A percentile compares a stretch with the other conserved stretches of the same genome.
Conservation (phyloP, 352 stramenopile species). For the Phytophthora sp. region DNA sequence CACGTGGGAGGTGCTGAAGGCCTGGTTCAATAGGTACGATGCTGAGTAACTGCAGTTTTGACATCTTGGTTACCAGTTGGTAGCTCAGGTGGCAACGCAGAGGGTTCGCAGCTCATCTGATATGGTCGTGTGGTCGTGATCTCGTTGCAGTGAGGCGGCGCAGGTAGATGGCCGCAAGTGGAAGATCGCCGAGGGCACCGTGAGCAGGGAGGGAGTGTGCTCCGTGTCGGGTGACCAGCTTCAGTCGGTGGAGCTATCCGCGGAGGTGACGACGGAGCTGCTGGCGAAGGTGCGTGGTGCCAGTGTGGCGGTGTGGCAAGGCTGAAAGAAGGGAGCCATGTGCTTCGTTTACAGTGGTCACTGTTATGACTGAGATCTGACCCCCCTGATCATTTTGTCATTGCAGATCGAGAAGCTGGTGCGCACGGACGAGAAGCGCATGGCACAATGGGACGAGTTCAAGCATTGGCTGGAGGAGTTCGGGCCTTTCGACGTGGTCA, state of each 20-base stretch:
- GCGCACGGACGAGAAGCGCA: conserved; percentile 70
- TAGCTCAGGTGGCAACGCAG: not conserved
- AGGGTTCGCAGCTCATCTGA: conserved; percentile 13
- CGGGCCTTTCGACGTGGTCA: conserved; percentile 91
- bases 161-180: conserved; percentile 64
- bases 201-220: conserved; percentile 62
- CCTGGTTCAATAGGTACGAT: conserved; percentile 73
- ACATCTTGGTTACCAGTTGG: conserved; percentile 2
- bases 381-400: not conserved
- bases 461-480: conserved; percentile 77
- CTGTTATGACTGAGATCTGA: conserved; percentile 18
- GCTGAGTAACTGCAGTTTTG: not conserved
- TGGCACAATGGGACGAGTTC: conserved; percentile 81
- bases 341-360: conserved; percentile 17
- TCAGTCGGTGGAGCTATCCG: conserved; percentile 68
- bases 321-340: conserved; percentile 18
- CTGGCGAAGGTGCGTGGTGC: conserved; percentile 61
- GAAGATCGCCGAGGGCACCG: conserved; percentile 57
- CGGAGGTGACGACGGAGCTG: conserved; percentile 49
- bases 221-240: conserved; percentile 66
- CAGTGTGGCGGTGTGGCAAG: conserved; percentile 4
- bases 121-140: conserved; percentile 8
- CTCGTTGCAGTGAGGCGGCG: conserved; percentile 55
- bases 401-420: conserved; percentile 83
- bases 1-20: conserved; percentile 70